Evolutionary conservation across 805 yeast genomes (phyloP).

Genomic region (Candida berthetii): DNA sequence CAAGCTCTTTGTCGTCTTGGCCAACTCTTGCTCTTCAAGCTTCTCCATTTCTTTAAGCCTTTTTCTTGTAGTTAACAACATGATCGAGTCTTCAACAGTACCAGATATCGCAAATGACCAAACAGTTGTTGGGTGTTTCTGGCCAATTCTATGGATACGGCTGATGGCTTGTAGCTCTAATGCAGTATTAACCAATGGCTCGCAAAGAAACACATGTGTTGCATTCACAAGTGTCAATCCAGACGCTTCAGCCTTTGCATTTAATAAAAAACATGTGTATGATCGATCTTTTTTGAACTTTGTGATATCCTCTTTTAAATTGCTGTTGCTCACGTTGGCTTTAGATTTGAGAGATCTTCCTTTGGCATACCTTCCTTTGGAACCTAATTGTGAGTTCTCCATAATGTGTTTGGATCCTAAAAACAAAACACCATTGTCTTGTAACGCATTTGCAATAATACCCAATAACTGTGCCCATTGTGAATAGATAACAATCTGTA

Average conservation of each 20-base stretch:
- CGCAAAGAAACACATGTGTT: constrained; percentile 85
- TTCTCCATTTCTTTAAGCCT: constrained; percentile 32
- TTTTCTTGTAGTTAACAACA: constrained; percentile 58
- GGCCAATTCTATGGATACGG: constrained; percentile 91
- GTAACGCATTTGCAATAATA: constrained; percentile 61
- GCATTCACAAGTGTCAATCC: constrained; percentile 92
- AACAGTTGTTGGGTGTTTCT: constrained; percentile 69
- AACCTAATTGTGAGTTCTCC: no score
- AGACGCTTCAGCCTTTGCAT: constrained; percentile 83
- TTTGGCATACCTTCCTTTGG: no score
- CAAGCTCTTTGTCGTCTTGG: constrained; percentile 43
- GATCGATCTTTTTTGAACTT: constrained; percentile 52
- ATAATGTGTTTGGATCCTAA: constrained; percentile 40
- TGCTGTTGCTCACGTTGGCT: no score
- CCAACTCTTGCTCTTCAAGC: constrained; percentile 50
- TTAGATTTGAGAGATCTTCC: not conserved
- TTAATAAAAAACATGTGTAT: constrained; percentile 79
- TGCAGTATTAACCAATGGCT: constrained; percentile 85
- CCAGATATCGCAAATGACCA: constrained; percentile 87
- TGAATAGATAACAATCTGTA: constrained; percentile 80
- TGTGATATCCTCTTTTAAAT: constrained; percentile 34
- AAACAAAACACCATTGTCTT: constrained; percentile 46
- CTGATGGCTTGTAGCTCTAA: constrained; percentile 89
- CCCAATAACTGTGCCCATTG: constrained; percentile 79
- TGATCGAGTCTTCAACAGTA: constrained; percentile 86